These are phyloP conservation scores for Heteromeles arbutifolia DNA, from an alignment of 306 rosid species.

Conservation along the genomic window DNA sequence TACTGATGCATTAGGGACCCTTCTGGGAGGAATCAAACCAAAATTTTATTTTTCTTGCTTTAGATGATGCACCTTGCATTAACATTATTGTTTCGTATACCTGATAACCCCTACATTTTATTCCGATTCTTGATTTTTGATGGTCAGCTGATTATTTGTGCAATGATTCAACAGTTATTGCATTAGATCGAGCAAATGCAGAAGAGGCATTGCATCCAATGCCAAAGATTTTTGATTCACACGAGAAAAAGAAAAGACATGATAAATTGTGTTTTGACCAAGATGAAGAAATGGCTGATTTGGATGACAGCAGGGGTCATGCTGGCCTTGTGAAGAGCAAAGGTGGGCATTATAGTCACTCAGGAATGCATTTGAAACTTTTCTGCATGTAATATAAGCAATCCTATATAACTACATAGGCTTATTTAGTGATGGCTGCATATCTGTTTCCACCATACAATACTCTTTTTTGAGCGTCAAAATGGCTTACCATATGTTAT, in stretches of 20 bases:
- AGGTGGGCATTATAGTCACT: slow-evolving; percentile 34
- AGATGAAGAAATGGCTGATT: slow-evolving; percentile 24
- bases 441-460: not conserved
- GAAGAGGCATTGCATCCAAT: slow-evolving; percentile 86
- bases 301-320: slow-evolving; percentile 25
- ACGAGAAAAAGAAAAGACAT: slow-evolving; percentile 27
- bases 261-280: slow-evolving; percentile 28
- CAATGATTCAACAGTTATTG: slow-evolving; percentile 52
- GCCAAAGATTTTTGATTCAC: slow-evolving; percentile 63
- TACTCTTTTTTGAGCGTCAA: not conserved
- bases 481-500: not conserved
- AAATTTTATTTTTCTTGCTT: not conserved
- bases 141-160: slow-evolving; percentile 26
- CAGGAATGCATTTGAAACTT: not conserved
- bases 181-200: slow-evolving; percentile 85
- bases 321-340: slow-evolving; percentile 29
- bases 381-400: not conserved
- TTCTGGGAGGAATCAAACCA: not conserved
- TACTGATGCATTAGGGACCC: not conserved
- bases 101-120: not conserved
- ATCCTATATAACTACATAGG: not conserved
- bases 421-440: not conserved
- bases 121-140: not conserved
- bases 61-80: not conserved
- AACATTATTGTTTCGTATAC: not conserved